These are phyloP conservation scores for Cyanidium caldarium DNA, from an alignment of 23 red algal genomes.

Conservation along the genomic window DNA sequence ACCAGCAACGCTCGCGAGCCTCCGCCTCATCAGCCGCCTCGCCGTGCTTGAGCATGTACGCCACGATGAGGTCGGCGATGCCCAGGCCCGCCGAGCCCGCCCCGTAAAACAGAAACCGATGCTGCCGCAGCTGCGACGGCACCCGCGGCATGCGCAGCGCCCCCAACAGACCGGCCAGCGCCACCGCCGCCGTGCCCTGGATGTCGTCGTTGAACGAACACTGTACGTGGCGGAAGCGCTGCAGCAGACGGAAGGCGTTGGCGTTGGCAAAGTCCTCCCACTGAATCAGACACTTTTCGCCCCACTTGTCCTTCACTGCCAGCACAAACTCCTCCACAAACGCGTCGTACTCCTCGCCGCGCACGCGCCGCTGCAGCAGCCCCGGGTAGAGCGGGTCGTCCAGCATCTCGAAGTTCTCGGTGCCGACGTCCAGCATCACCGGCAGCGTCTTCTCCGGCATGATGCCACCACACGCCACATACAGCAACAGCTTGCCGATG, in stretches of 20 bases:
- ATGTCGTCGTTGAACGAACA: slow-evolving; percentile 98
- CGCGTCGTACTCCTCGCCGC: slow-evolving; percentile 51
- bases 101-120: slow-evolving; percentile 67
- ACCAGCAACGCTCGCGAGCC: slow-evolving; percentile 45
- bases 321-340: slow-evolving; percentile 86
- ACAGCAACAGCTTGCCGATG: slow-evolving; percentile 83
- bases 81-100: slow-evolving; percentile 88
- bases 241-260: slow-evolving; percentile 59
- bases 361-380: slow-evolving; percentile 31
- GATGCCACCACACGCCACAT: slow-evolving; percentile 70
- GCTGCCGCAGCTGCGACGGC: slow-evolving; percentile 17
- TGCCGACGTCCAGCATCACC: slow-evolving; percentile 87
- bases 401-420: slow-evolving; percentile 59
- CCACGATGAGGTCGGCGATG: slow-evolving; percentile 47
- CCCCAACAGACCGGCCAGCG: slow-evolving; percentile 50
- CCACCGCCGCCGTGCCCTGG: slow-evolving; percentile 83
- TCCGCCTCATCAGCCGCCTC: not conserved
- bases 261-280: slow-evolving; percentile 95
- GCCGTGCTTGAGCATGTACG: slow-evolving; percentile 23
- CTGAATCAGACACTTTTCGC: slow-evolving; percentile 61
- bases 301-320: slow-evolving; percentile 65
- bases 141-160: slow-evolving; percentile 61
- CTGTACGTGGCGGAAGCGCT: slow-evolving; percentile 25
- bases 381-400: slow-evolving; percentile 82
- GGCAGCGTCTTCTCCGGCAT: slow-evolving; percentile 48